Conservation (phyloP, 805 yeast genomes). For the Kazachstania kunashirensis region DNA sequence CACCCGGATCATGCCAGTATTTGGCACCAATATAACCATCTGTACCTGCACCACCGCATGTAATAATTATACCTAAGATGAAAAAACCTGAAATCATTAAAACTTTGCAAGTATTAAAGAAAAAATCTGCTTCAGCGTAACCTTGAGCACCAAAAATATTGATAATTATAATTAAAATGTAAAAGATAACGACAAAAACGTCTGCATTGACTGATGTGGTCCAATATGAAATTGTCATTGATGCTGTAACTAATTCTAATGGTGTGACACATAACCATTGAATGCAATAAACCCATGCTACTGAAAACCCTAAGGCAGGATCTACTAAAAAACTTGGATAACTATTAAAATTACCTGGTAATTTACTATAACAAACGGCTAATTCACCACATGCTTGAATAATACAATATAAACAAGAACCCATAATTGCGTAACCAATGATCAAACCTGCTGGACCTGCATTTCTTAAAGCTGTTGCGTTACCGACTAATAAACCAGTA, state of each 20-base stretch:
- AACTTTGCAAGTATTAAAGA: conserved; percentile 49
- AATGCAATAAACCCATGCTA: conserved; percentile 62
- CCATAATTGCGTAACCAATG: conserved; percentile 51
- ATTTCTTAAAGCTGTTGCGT: conserved; percentile 45
- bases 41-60: conserved; percentile 47
- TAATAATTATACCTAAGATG: conserved; percentile 46
- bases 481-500: conserved; percentile 65
- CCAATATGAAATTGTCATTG: conserved; percentile 50
- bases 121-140: conserved; percentile 61
- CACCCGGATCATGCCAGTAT: conserved; percentile 56
- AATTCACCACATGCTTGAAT: conserved; percentile 59
- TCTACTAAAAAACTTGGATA: conserved; percentile 55
- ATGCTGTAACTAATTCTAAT: conserved; percentile 54
- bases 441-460: conserved; percentile 61
- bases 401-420: conserved; percentile 50
- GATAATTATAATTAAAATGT: conserved; percentile 38
- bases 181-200: conserved; percentile 50
- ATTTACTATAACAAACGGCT: conserved; percentile 55
- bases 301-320: conserved; percentile 60
- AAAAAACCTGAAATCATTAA: conserved; percentile 50
- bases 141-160: conserved; percentile 49
- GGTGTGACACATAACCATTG: conserved; percentile 60
- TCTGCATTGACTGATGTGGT: conserved; percentile 40
- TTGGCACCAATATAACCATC: conserved; percentile 47
- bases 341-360: conserved; percentile 51